Evolutionary conservation across 306 rosid species (phyloP).

Genomic region (Pachyrhizus erosus): DNA sequence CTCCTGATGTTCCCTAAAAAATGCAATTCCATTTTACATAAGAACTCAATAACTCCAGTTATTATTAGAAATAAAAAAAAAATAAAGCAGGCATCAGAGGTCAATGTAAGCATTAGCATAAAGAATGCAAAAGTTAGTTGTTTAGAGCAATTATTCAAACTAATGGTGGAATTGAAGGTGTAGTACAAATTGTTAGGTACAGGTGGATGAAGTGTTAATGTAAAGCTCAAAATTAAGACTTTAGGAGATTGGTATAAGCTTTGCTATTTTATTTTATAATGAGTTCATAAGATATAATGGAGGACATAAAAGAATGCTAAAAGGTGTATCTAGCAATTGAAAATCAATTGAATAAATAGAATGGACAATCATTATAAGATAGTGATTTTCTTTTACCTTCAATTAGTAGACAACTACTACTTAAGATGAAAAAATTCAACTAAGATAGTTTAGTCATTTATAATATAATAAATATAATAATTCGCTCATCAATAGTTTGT

Average conservation of each 20-base stretch:
- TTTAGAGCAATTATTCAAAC: conserved; percentile 31
- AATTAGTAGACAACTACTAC: neutral
- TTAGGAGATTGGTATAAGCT: neutral
- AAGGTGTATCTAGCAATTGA: neutral
- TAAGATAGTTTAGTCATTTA: conserved; percentile 29
- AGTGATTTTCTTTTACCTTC: neutral
- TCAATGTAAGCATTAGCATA: conserved; percentile 1
- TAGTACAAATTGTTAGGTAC: neutral
- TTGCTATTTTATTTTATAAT: neutral
- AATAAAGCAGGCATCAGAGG: neutral
- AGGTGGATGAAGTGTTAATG: neutral
- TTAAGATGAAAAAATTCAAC: conserved; percentile 1
- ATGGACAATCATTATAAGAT: neutral
- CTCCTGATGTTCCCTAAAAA: conserved; percentile 80
- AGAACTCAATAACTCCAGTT: conserved; percentile 13
- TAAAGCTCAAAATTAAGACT: neutral
- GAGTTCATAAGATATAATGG: conserved; percentile 16
- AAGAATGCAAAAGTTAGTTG: conserved; percentile 15
- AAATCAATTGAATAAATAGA: neutral
- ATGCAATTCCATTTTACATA: conserved; percentile 16
- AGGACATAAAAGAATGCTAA: conserved; percentile 12
- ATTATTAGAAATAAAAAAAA: neutral
- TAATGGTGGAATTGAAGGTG: conserved; percentile 1
- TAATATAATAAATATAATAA: neutral
- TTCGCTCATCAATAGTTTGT: neutral